Percentiles rank a stretch among this genome's conserved stretches.
Conservation (phyloP, 2,329 filamentous ascomycete species). For the Pestalotiopsis sp. region DNA sequence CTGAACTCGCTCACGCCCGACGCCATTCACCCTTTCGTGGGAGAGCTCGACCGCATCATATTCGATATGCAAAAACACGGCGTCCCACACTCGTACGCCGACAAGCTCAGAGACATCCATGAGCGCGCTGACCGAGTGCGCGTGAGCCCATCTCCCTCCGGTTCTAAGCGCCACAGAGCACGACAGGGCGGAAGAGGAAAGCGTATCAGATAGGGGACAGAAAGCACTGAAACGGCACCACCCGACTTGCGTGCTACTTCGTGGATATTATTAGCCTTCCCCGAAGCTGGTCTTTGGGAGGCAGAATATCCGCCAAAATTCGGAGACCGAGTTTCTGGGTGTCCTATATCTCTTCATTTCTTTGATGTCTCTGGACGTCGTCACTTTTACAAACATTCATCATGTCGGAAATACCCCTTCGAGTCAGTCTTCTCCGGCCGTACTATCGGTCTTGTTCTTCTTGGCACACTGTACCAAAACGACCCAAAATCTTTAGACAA, state of each 20-base stretch:
- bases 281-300: too few species aligned
- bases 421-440: neutral
- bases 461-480: too few species aligned
- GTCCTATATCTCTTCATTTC: too few species aligned
- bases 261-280: neutral
- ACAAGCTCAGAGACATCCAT: slow-evolving; percentile 32
- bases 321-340: too few species aligned
- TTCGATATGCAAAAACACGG: slow-evolving; percentile 25
- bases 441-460: too few species aligned
- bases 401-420: neutral
- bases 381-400: neutral
- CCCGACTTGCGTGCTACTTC: neutral
- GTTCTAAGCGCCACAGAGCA: slow-evolving; percentile 26
- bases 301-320: too few species aligned
- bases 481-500: too few species aligned
- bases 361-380: too few species aligned
- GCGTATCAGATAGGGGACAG: slow-evolving; percentile 23
- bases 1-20: slow-evolving; percentile 32
- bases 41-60: slow-evolving; percentile 36
- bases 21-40: slow-evolving; percentile 21
- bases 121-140: slow-evolving; percentile 25
- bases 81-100: slow-evolving; percentile 29
- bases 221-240: neutral
- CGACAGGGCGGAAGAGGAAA: slow-evolving; percentile 24
- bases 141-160: slow-evolving; percentile 15